phyloP scores from a whole-genome alignment of 768 basidiomycete genomes.

The Lanmaoa rubissima region DNA sequence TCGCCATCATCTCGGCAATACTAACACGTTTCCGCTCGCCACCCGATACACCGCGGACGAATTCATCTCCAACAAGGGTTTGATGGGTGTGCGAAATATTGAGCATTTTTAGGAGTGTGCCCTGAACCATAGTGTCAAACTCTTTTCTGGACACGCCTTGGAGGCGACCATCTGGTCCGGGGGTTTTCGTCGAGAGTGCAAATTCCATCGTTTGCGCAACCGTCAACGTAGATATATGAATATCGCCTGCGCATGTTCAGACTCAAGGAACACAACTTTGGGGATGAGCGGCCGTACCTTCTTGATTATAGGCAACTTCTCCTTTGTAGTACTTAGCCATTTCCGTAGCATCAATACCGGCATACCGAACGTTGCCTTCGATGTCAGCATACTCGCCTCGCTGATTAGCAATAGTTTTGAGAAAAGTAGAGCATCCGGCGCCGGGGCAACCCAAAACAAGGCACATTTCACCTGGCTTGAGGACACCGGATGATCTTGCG shows the following conservation, averaged over 20 bases:
- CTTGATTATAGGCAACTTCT: constrained; percentile 76
- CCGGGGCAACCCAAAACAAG: constrained; percentile 82
- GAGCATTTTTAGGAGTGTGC: constrained; percentile 71
- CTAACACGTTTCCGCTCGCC: constrained; percentile 80
- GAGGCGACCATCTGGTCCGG: constrained; percentile 71
- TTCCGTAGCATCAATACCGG: constrained; percentile 71
- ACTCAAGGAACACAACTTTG: neutral
- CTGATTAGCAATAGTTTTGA: constrained; percentile 80
- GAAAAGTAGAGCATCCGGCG: constrained; percentile 82
- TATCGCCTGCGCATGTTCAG: constrained; percentile 54
- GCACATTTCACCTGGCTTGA: constrained; percentile 85
- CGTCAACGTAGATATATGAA: constrained; percentile 79
- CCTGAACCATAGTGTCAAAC: constrained; percentile 54
- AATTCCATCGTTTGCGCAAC: constrained; percentile 76
- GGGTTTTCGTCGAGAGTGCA: constrained; percentile 71
- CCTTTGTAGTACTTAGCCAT: constrained; percentile 78
- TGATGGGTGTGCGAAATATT: constrained; percentile 77
- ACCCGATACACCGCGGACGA: constrained; percentile 77
- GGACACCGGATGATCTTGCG: constrained; percentile 59
- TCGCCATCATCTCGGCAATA: constrained; percentile 86
- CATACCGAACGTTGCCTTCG: constrained; percentile 75
- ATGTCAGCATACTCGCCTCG: constrained; percentile 63
- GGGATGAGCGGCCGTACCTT: constrained; percentile 42
- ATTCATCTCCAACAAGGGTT: constrained; percentile 85
- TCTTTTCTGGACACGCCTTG: constrained; percentile 61